Evolutionary conservation across 1,284 basidiomycete species (phyloP).

Genomic region (Trichosporon faecale): DNA sequence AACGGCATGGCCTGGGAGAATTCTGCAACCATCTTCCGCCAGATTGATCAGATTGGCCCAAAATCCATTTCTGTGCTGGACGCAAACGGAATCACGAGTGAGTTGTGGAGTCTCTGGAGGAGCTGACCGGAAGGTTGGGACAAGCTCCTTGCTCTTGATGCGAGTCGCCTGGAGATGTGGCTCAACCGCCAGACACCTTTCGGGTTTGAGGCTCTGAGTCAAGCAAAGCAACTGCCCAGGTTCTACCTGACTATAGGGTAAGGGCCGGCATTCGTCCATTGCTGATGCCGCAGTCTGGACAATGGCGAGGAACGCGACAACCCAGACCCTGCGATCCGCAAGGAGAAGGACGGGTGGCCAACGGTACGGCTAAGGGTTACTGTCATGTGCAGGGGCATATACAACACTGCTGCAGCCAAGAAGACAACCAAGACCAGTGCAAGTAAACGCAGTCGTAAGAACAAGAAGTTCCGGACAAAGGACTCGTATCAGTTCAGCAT

Average conservation of each 20-base stretch:
- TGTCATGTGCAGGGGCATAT: slow-evolving; percentile 9
- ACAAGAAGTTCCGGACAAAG: background rate
- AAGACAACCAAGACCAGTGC: slow-evolving; percentile 5
- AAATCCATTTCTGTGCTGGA: slow-evolving; percentile 41
- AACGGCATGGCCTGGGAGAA: slow-evolving; percentile 50
- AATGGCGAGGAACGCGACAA: background rate
- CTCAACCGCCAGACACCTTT: slow-evolving; percentile 32
- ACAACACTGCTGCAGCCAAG: slow-evolving; percentile 7
- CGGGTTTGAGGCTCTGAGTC: slow-evolving; percentile 26
- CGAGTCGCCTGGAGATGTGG: slow-evolving; percentile 29
- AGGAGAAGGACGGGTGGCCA: slow-evolving; percentile 20
- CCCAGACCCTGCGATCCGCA: background rate
- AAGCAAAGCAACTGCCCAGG: slow-evolving; percentile 25
- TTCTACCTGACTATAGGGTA: slow-evolving; percentile 2
- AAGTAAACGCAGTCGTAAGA: background rate
- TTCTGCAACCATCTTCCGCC: slow-evolving; percentile 40
- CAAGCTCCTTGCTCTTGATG: slow-evolving; percentile 24
- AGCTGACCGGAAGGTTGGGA: slow-evolving; percentile 27
- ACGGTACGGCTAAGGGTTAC: slow-evolving; percentile 11
- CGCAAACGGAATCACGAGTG: slow-evolving; percentile 28
- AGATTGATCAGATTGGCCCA: slow-evolving; percentile 40
- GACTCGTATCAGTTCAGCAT: slow-evolving; percentile 23
- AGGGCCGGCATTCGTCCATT: no score
- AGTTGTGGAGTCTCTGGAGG: background rate
- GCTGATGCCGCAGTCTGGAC: background rate